phyloP scores from a whole-genome alignment of 495 filamentous ascomycete species.

The Lepraria neglecta region DNA sequence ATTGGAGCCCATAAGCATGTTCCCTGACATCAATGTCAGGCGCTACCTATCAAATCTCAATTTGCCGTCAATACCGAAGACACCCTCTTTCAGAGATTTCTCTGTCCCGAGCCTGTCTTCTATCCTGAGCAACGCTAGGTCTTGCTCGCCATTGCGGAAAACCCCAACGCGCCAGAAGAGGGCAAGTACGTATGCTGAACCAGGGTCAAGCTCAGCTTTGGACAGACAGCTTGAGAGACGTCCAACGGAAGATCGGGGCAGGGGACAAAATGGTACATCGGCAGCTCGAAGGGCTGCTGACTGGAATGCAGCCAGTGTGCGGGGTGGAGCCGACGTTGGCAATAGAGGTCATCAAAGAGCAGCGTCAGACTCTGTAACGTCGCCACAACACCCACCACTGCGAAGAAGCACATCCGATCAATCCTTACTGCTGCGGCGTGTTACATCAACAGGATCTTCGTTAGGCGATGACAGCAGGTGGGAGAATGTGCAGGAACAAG shows the following conservation, averaged over 20 bases:
- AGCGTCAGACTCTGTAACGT: constrained; percentile 26
- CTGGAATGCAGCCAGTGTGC: not conserved
- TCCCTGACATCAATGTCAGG: constrained; percentile 25
- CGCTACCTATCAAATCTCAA: constrained; percentile 26
- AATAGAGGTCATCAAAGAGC: constrained; percentile 32
- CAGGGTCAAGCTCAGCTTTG: constrained; percentile 22
- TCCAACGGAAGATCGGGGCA: not conserved
- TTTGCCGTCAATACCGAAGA: constrained; percentile 49
- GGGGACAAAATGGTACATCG: not conserved
- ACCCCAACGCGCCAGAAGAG: constrained; percentile 17
- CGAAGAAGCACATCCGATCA: constrained; percentile 67
- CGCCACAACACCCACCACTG: constrained; percentile 37
- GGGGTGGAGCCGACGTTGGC: constrained; percentile 28
- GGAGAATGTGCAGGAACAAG: constrained; percentile 66
- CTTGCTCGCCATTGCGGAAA: constrained; percentile 20
- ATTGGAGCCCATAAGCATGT: constrained; percentile 43
- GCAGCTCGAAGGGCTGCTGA: not conserved
- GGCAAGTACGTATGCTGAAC: constrained; percentile 18
- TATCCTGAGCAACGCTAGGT: constrained; percentile 16
- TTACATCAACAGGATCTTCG: constrained; percentile 70
- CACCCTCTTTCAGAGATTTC: constrained; percentile 32
- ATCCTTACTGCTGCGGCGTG: constrained; percentile 53
- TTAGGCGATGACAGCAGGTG: constrained; percentile 83
- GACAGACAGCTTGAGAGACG: constrained; percentile 18
- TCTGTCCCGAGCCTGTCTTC: constrained; percentile 21